Evolutionary conservation across 1,284 basidiomycete genomes (phyloP), one percentile per base, ranked within the genome.

Genomic region (Microstroma glucosiphilum): DNA sequence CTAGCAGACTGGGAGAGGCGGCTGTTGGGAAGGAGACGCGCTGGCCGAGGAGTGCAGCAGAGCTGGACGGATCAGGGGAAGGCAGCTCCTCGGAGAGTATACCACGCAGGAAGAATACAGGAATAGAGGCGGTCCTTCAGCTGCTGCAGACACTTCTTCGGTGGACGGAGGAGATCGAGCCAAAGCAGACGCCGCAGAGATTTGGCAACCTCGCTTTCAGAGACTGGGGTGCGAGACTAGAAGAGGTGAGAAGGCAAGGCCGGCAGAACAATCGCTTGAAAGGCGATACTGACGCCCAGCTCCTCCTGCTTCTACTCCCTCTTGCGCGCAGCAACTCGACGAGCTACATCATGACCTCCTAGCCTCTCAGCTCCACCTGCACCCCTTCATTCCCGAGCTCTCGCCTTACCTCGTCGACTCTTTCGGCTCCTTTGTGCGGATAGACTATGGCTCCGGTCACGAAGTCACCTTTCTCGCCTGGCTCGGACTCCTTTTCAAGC

Each of bases 391-490:
- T 25, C 85, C 85, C 2, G 85, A 86, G 63, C 76, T 92, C 30
- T 83, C 83, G 49, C 87, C 89, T 1, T 92, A 96, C 73, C 81
- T 98, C 55, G 75, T 89, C 40, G 86, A 87, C 17, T 87, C 91
- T 0, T 97, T 97, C 77, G 94, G 94, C 7, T 93, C 91, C 12
- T 90, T 92, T 69, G 85, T 85, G 2, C 86, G 94, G 53, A 87
- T 98, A 80, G 94, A 98, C 82, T 98, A 97, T 76, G 96, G 94
- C 0, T 92, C 92, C 1, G 94, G 94, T 0, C 94, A 98, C 77
- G 94, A 98, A 82, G 58, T 79, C 25, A 60, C 69, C 25, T 77
- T 79, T 56, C 61, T 69, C 11, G 69, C 75, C 9, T 79, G 76
- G 76, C 62, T 79, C 1, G 46, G 67, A 40, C 66, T 61, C 30